These are phyloP conservation scores for Murraya paniculata DNA, from an alignment of 345 rosid genomes.

Conservation along the genomic window DNA sequence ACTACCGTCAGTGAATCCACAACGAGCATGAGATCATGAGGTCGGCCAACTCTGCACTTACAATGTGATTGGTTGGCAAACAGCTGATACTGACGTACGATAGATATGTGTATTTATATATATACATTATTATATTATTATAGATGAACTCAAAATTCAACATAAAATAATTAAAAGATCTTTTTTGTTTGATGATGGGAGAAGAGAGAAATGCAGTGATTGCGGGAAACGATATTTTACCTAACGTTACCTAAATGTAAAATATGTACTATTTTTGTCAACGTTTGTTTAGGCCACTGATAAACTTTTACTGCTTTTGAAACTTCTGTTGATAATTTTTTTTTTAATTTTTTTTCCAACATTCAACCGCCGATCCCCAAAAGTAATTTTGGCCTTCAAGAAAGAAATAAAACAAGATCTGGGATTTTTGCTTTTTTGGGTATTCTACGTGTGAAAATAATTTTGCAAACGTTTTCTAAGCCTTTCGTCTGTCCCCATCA, in stretches of 20 bases:
- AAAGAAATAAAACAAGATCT: background rate
- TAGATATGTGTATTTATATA: too few species aligned
- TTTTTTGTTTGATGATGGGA: background rate
- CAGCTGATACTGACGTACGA: background rate
- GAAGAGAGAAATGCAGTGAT: background rate
- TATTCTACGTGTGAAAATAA: background rate
- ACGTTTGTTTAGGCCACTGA: background rate
- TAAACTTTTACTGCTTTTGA: background rate
- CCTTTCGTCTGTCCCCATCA: too few species aligned
- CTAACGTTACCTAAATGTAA: background rate
- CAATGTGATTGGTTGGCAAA: background rate
- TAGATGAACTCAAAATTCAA: too few species aligned
- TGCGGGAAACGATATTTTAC: conserved; percentile 1
- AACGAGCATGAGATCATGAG: background rate
- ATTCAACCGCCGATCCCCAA: background rate
- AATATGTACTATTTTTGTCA: background rate
- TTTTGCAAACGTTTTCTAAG: background rate
- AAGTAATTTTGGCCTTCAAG: background rate
- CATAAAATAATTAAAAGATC: too few species aligned
- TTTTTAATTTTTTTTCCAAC: background rate
- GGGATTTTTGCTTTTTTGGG: too few species aligned
- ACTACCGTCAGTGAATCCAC: too few species aligned
- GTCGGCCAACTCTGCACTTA: background rate
- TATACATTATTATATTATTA: too few species aligned
- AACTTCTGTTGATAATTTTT: background rate